These are phyloP conservation scores for Euphorbia peplus DNA, from an alignment of 345 rosid genomes.

Conservation along the genomic window DNA sequence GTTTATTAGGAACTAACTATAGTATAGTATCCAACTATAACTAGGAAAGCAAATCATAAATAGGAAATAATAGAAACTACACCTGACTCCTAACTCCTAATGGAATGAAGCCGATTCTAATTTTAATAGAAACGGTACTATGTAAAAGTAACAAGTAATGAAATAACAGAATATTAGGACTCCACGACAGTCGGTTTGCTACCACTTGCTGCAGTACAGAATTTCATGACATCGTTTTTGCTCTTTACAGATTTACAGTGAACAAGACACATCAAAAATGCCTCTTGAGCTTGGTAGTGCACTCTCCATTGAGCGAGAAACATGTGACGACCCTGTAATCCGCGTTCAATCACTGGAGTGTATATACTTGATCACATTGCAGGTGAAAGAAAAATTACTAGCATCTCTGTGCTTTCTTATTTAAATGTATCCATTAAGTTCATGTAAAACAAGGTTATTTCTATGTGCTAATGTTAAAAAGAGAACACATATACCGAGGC, in stretches of 20 bases:
- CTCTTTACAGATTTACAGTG: slow-evolving; percentile 50
- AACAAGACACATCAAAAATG: slow-evolving; percentile 68
- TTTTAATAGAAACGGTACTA: too few species aligned
- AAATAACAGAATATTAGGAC: too few species aligned
- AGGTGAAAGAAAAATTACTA: slow-evolving; percentile 45
- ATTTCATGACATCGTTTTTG: slow-evolving; percentile 4
- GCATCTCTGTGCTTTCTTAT: not conserved
- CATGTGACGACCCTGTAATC: slow-evolving; percentile 72
- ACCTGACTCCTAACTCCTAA: not conserved
- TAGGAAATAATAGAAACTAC: not conserved
- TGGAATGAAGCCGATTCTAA: slow-evolving; percentile 6
- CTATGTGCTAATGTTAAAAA: not conserved
- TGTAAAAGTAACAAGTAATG: too few species aligned
- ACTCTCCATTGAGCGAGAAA: slow-evolving; percentile 85
- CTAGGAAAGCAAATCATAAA: not conserved
- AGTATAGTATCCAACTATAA: not conserved
- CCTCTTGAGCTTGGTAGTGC: slow-evolving; percentile 87
- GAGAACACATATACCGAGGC: too few species aligned
- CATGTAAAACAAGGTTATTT: not conserved
- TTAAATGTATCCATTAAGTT: not conserved
- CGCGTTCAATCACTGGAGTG: slow-evolving; percentile 78
- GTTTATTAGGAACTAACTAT: too few species aligned
- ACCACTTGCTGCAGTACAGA: not conserved
- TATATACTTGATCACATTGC: slow-evolving; percentile 72
- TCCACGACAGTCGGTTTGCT: too few species aligned